Percentiles rank a stretch among this genome's conserved stretches.
Conservation (phyloP, 2,329 filamentous ascomycete species). For the Coniochaeta sp. region DNA sequence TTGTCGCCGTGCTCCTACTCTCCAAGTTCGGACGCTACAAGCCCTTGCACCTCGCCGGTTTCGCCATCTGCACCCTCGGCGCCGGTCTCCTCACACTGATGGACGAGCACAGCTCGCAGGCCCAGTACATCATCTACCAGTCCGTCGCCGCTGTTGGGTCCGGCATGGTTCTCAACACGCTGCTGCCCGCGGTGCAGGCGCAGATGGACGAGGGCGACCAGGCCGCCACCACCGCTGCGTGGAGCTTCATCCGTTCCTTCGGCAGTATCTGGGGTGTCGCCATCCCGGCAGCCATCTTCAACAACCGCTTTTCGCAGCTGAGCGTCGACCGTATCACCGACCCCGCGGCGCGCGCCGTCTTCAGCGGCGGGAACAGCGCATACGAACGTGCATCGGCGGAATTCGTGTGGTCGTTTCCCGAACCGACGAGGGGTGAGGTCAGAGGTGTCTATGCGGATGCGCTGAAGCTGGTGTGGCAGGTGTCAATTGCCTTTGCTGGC, state of each 20-base stretch:
- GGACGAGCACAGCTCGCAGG: constrained; percentile 22
- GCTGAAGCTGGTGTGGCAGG: constrained; percentile 13
- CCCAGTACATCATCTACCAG: constrained; percentile 31
- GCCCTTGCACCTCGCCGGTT: background rate
- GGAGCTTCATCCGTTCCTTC: constrained; percentile 34
- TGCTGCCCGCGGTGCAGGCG: constrained; percentile 34
- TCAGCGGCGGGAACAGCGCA: constrained; percentile 9
- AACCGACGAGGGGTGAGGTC: constrained; percentile 7
- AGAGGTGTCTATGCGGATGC: constrained; percentile 10
- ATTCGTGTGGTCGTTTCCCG: constrained; percentile 10
- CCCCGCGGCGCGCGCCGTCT: background rate
- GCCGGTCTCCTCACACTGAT: constrained; percentile 25
- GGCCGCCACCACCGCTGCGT: constrained; percentile 27
- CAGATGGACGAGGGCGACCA: constrained; percentile 23
- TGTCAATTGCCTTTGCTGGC: constrained; percentile 15
- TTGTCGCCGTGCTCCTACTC: constrained; percentile 10
- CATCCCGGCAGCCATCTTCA: constrained; percentile 32
- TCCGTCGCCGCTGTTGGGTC: constrained; percentile 28
- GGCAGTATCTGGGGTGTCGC: constrained; percentile 38
- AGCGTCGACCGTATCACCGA: constrained; percentile 8
- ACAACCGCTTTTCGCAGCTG: constrained; percentile 4
- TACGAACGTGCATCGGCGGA: constrained; percentile 15
- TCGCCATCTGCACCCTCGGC: constrained; percentile 1
- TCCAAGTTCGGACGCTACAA: constrained; percentile 13
- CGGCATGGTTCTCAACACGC: constrained; percentile 30